phyloP scores from a whole-genome alignment of 768 basidiomycete genomes.

The Amanita rimosa region DNA sequence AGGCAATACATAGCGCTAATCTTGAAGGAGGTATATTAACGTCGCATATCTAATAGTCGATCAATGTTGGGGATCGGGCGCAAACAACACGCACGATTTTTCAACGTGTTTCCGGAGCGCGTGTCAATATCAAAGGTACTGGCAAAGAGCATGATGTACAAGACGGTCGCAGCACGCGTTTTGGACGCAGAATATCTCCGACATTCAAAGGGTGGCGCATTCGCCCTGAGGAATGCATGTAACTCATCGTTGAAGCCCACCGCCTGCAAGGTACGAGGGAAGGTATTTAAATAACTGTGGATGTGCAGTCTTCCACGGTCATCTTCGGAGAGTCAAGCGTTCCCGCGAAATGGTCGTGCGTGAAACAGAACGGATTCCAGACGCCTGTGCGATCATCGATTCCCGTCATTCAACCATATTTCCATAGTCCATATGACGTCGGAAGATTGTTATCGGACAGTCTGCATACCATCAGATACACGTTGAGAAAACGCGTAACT shows the following conservation, averaged over 20 bases:
- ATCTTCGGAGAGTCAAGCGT: neutral
- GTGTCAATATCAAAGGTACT: neutral
- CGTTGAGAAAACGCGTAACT: slow-evolving; percentile 5
- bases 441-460: neutral
- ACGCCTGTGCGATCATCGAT: neutral
- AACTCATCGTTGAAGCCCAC: neutral
- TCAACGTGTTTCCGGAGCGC: slow-evolving; percentile 1
- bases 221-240: neutral
- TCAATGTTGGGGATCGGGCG: neutral
- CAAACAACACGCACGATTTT: neutral
- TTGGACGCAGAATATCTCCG: neutral
- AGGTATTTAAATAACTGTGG: neutral
- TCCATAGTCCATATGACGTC: neutral
- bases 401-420: neutral
- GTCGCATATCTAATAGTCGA: neutral
- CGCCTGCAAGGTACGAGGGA: neutral
- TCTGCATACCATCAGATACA: neutral
- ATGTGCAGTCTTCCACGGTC: neutral
- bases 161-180: neutral
- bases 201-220: neutral
- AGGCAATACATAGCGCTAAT: neutral
- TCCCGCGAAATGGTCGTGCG: neutral
- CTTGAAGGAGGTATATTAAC: neutral
- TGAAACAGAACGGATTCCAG: neutral
- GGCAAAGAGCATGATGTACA: neutral